These are phyloP conservation scores for Closterium sp. DNA, from an alignment of 139 green algal species.

Conservation along the genomic window DNA sequence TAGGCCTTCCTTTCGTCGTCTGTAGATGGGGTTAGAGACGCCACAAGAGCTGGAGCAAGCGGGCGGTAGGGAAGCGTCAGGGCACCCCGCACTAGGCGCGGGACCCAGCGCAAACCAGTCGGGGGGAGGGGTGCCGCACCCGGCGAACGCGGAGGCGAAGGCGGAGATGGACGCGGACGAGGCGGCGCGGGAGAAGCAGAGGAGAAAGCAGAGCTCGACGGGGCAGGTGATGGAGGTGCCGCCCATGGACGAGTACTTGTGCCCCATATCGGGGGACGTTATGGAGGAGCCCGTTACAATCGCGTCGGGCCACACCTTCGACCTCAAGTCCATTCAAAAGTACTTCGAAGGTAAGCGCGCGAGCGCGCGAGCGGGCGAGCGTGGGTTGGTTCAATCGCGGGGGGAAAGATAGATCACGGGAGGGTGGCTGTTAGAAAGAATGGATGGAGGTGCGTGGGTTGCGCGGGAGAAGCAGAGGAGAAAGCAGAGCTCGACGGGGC, in stretches of 20 bases:
- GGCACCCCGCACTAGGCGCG: neutral
- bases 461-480: neutral
- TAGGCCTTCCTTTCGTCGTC: neutral
- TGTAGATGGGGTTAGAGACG: neutral
- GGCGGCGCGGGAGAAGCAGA: neutral
- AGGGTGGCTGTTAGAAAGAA: neutral
- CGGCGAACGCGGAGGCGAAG: neutral
- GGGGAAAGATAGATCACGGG: neutral
- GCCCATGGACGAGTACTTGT: constrained; percentile 14
- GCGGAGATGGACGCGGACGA: neutral
- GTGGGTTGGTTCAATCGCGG: neutral
- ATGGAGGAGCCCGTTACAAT: constrained; percentile 25
- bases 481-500: neutral
- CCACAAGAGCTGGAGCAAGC: neutral
- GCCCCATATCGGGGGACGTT: constrained; percentile 14
- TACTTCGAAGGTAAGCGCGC: constrained; percentile 19
- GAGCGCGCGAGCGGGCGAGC: neutral
- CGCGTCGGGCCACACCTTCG: constrained; percentile 5
- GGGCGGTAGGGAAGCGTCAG: neutral
- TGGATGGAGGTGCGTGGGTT: neutral
- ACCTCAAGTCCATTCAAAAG: constrained; percentile 24
- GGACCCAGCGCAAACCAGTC: neutral
- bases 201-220: neutral
- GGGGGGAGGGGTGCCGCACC: neutral
- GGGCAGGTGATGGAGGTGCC: constrained; percentile 8